Percentiles rank a stretch among this genome's conserved stretches.
phyloP scores from a whole-genome alignment of 768 basidiomycete genomes.

The Hericium erinaceus region DNA sequence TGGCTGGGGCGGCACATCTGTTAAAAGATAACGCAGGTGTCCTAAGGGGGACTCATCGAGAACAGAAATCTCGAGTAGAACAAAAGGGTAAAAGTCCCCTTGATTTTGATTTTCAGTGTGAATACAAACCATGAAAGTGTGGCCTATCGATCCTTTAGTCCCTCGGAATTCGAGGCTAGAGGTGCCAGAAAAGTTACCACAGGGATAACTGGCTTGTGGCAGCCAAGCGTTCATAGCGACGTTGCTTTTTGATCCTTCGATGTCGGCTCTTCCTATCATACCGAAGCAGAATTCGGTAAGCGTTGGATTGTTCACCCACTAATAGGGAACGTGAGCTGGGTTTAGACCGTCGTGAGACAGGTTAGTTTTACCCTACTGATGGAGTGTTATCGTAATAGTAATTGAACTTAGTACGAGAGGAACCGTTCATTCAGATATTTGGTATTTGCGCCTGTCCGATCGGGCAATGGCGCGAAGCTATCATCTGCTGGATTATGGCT shows the following conservation, averaged over 20 bases:
- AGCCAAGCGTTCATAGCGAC: conserved; percentile 80
- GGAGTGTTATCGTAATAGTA: conserved; percentile 66
- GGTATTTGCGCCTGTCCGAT: conserved; percentile 74
- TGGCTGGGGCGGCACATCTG: conserved; percentile 74
- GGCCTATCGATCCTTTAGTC: conserved; percentile 80
- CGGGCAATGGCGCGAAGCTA: conserved; percentile 74
- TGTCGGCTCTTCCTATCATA: conserved; percentile 79
- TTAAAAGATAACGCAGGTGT: conserved; percentile 12
- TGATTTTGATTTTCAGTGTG: conserved; percentile 78
- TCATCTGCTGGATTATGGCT: conserved; percentile 80
- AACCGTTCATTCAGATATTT: conserved; percentile 78
- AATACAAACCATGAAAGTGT: conserved; percentile 78
- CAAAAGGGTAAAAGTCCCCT: conserved; percentile 75
- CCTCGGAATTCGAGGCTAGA: conserved; percentile 72
- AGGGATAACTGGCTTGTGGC: conserved; percentile 76
- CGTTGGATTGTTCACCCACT: conserved; percentile 76
- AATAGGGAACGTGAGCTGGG: conserved; percentile 77
- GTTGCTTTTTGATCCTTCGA: conserved; percentile 78
- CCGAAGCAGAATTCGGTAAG: conserved; percentile 74
- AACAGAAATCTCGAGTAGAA: conserved; percentile 76
- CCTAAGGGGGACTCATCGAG: conserved; percentile 56
- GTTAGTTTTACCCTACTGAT: conserved; percentile 84
- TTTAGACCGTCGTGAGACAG: conserved; percentile 81
- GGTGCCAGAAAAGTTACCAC: conserved; percentile 76
- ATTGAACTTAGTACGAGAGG: conserved; percentile 79